A percentile compares a stretch with the other conserved stretches of the same genome.
Evolutionary conservation across 345 rosid species (phyloP).

Genomic region (Salix koriyanagi): DNA sequence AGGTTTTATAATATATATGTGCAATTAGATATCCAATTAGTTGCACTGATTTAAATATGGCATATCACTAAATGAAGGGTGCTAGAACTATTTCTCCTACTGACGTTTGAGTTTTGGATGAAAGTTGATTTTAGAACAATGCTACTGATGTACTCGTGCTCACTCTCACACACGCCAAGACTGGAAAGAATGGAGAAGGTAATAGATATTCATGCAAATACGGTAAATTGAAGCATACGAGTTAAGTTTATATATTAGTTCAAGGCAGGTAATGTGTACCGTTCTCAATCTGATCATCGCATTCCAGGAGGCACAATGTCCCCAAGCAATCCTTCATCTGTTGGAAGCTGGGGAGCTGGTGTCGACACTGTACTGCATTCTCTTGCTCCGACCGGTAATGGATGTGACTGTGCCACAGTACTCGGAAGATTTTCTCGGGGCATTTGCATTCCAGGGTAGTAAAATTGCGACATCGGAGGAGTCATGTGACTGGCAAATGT

Average conservation of each 20-base stretch:
- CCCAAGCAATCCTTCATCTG: conserved; percentile 78
- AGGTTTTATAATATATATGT: background rate
- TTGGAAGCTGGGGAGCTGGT: conserved; percentile 15
- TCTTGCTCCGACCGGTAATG: conserved; percentile 15
- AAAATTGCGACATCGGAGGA: conserved; percentile 50
- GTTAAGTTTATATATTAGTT: background rate
- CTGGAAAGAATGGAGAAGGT: background rate
- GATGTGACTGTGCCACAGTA: conserved; percentile 17
- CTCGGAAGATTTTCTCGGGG: conserved; percentile 35
- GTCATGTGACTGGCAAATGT: conserved; percentile 36
- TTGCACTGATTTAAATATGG: background rate
- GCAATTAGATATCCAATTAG: background rate
- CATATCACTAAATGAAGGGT: background rate
- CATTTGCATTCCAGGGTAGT: conserved; percentile 41
- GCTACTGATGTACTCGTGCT: background rate
- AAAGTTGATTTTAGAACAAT: background rate
- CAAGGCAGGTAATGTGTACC: conserved; percentile 23
- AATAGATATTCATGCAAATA: background rate
- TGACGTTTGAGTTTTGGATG: background rate
- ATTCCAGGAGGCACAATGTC: conserved; percentile 80
- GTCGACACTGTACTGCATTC: background rate
- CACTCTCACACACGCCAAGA: background rate
- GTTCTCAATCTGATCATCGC: conserved; percentile 42
- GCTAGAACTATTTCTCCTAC: background rate
- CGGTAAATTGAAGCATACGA: background rate